phyloP scores from a whole-genome alignment of 2,329 filamentous ascomycete species.

The Lanzia echinophila region DNA sequence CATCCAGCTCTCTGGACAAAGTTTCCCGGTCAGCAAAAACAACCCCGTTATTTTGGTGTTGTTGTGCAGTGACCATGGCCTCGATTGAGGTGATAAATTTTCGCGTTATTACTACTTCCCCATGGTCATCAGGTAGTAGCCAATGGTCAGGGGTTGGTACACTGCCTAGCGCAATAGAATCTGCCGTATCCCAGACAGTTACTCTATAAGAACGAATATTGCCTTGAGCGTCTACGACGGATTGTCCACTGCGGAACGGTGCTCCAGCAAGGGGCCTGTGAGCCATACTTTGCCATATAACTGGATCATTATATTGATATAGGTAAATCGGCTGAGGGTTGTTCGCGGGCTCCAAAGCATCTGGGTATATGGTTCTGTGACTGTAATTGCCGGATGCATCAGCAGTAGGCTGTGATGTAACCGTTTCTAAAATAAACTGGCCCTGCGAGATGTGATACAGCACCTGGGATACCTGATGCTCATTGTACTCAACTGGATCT shows the following conservation, averaged over 20 bases:
- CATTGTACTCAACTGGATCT: background rate
- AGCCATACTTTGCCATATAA: background rate
- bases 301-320: background rate
- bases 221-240: background rate
- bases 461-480: background rate
- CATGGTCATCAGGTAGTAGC: background rate
- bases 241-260: background rate
- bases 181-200: background rate
- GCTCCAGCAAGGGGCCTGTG: too few relatives aligned
- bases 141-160: background rate
- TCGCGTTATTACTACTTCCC: background rate
- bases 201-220: background rate
- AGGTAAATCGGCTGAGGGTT: background rate
- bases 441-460: background rate
- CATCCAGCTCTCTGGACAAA: background rate
- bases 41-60: background rate
- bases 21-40: background rate
- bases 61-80: background rate
- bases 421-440: background rate
- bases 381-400: background rate
- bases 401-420: background rate
- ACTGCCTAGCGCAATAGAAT: background rate
- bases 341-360: background rate
- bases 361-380: background rate
- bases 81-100: background rate